Base-by-base conservation (phyloP, 2,329 filamentous ascomycete species). In the Arthrinium puccinioides region DNA sequence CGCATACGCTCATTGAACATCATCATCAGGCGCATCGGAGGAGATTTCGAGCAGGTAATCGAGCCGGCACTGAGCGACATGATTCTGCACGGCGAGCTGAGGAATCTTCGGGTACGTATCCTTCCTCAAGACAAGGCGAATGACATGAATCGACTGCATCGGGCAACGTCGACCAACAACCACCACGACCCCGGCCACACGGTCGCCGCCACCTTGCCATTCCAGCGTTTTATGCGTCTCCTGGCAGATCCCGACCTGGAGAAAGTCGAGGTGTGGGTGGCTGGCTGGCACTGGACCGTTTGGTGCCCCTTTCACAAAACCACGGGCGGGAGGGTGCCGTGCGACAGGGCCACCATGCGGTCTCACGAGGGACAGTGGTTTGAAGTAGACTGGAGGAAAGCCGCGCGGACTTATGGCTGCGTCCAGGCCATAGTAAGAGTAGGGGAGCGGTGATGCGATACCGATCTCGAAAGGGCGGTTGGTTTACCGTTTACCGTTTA, bases 161-260 rank as follows among this genome's bases (percentile, higher is more conserved):
- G n/a, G n/a, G n/a, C n/a, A n/a, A n/a, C n/a, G n/a, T n/a, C n/a
- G n/a, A n/a, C n/a, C n/a, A n/a, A 26, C 24, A 10, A 13, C 24
- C 16, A 15, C 21, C 9, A 26, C 9, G 9, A 26, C 32, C 6
- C 20, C 26, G 32, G 21, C 16, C 24, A 9, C 9, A 9, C 24
- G n/a, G 24, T 9, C 9, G 9, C 24, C 9, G n/a, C 24, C 24
- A 47, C 48, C 7, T 37, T 40, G 6, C 54, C 55, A 13, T 57
- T 55, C 49, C 60, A 48, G 39, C 55, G 59, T 3, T 44, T 72
- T 8, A 45, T 71, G 31, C 51, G 53, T 36, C 49, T 72, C 14
- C 47, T 73, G 37, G 51, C 59, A 28, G 68, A 72, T 40, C 68
- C 69, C 32, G 62, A 69, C 32, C 52, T 72, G 24, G 52, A 63